These are phyloP conservation scores for Staphylotrichum tortipilum DNA, from an alignment of 495 filamentous ascomycete genomes.

Conservation along the genomic window DNA sequence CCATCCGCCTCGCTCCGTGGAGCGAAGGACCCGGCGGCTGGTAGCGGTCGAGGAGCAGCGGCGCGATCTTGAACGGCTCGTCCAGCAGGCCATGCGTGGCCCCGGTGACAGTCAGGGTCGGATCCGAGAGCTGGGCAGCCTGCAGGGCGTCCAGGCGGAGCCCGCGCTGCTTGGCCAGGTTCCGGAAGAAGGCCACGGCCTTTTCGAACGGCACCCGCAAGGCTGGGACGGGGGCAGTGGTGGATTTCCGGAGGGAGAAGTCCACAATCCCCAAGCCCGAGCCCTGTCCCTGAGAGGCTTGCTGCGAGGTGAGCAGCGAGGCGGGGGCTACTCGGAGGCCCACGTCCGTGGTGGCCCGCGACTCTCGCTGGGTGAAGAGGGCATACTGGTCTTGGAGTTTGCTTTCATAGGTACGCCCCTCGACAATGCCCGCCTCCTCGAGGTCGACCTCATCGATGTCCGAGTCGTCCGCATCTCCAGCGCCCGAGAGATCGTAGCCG, in stretches of 20 bases:
- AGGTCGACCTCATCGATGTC: constrained; percentile 9
- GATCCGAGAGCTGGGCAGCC: constrained; percentile 9
- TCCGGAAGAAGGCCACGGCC: background rate
- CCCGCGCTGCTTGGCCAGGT: background rate
- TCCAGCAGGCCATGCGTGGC: constrained; percentile 20
- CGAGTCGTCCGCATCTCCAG: constrained; percentile 34
- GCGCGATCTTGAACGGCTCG: constrained; percentile 14
- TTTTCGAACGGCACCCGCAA: constrained; percentile 15
- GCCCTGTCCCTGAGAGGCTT: background rate
- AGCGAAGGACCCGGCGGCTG: constrained; percentile 20
- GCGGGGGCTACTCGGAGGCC: constrained; percentile 14
- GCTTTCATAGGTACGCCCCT: constrained; percentile 1
- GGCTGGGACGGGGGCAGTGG: constrained; percentile 30
- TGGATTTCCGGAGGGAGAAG: constrained; percentile 29
- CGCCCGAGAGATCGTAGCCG: constrained; percentile 42
- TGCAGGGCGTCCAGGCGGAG: background rate
- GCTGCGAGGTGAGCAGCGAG: background rate
- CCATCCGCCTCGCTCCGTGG: constrained; percentile 13
- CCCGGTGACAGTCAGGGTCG: constrained; percentile 18
- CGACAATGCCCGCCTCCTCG: background rate
- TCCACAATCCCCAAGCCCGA: constrained; percentile 11
- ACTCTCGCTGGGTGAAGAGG: constrained; percentile 10
- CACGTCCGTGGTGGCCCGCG: constrained; percentile 14
- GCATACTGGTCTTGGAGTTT: constrained; percentile 16
- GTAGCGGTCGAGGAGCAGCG: constrained; percentile 16